A percentile compares a stretch with the other conserved stretches of the same genome.
Evolutionary conservation across 164 flowering plant species (phyloP).

Genomic region (Macadamia integrifolia): DNA sequence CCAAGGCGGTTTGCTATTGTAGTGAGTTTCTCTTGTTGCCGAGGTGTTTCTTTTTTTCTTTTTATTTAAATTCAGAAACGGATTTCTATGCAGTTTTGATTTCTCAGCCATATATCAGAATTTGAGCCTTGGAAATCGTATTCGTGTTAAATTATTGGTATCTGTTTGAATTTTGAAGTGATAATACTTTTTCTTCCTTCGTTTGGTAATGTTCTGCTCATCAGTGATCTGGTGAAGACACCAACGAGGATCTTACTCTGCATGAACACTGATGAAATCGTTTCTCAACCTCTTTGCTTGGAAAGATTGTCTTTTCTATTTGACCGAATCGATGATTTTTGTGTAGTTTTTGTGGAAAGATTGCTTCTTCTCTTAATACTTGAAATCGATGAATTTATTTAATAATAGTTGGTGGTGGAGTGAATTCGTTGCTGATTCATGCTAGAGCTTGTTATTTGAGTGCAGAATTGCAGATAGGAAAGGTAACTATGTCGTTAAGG

Average conservation of each 20-base stretch:
- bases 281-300: background rate
- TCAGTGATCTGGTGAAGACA: background rate
- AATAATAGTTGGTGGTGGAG: too few species aligned
- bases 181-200: too few species aligned
- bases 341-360: background rate
- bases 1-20: constrained; percentile 30
- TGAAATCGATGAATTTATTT: too few species aligned
- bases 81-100: background rate
- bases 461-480: constrained; percentile 34
- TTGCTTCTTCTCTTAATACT: background rate
- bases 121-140: background rate
- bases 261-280: background rate
- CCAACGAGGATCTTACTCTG: background rate
- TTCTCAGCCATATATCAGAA: background rate
- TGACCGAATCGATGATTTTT: background rate
- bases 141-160: background rate
- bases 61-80: background rate
- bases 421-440: too few species aligned
- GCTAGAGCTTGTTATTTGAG: background rate
- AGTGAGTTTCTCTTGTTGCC: constrained; percentile 18
- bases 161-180: background rate
- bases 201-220: background rate
- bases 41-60: background rate
- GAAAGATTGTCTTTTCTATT: background rate
- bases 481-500: constrained; percentile 45